Evolutionary conservation across 1,284 basidiomycete species (phyloP).

Genomic region (Apiotrichum domesticum): DNA sequence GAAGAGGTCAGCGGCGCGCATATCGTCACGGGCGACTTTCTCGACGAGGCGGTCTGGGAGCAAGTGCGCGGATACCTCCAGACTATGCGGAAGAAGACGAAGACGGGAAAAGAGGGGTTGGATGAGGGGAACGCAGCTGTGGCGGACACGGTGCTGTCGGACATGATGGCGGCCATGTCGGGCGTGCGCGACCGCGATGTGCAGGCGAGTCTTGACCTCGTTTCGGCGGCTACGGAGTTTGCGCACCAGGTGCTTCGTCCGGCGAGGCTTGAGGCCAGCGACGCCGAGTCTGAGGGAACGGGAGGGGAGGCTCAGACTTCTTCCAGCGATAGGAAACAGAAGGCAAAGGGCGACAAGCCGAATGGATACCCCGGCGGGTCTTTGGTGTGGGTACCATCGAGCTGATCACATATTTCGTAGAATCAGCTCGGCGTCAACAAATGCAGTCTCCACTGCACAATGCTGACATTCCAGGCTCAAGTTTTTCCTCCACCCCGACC

Average conservation of each 20-base stretch:
- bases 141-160: conserved; percentile 46
- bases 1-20: conserved; percentile 61
- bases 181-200: conserved; percentile 43
- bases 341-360: neutral
- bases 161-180: conserved; percentile 50
- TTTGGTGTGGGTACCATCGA: conserved; percentile 34
- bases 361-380: conserved; percentile 30
- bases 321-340: neutral
- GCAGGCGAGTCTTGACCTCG: conserved; percentile 40
- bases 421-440: neutral
- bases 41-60: conserved; percentile 54
- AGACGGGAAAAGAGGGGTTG: neutral
- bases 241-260: conserved; percentile 27
- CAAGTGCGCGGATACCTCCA: conserved; percentile 42
- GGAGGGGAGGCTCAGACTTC: neutral
- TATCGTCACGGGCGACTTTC: conserved; percentile 66
- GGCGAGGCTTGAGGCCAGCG: neutral
- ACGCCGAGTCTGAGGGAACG: neutral
- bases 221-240: conserved; percentile 41
- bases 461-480: conserved; percentile 19
- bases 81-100: neutral
- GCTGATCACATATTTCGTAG: neutral
- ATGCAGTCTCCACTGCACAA: too few species aligned
- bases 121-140: conserved; percentile 2
- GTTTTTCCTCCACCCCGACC: conserved; percentile 44